Evolutionary conservation across 2,329 filamentous ascomycete species (phyloP).

Genomic region (Fusarium torulosum): DNA sequence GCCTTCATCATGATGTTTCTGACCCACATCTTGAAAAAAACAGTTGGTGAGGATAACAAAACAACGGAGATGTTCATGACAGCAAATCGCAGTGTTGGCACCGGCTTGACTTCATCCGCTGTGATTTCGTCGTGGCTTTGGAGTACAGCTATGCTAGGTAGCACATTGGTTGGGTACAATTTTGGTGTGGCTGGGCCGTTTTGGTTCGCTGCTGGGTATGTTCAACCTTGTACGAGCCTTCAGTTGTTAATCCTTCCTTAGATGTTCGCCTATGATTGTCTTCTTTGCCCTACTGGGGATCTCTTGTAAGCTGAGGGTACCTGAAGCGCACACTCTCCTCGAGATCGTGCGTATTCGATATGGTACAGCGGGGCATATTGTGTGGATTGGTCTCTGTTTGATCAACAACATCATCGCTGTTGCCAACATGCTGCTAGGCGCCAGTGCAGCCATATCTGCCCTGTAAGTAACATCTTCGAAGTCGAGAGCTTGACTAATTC

Average conservation of each 20-base stretch:
- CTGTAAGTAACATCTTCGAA: conserved; percentile 41
- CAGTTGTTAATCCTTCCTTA: accelerated
- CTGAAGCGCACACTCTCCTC: conserved; percentile 66
- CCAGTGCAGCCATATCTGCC: conserved; percentile 52
- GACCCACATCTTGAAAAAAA: conserved; percentile 61
- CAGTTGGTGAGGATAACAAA: conserved; percentile 63
- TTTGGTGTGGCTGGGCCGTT: conserved; percentile 68
- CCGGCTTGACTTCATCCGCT: conserved; percentile 65
- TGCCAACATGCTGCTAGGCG: conserved; percentile 64
- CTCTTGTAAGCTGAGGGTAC: conserved; percentile 64
- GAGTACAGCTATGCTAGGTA: conserved; percentile 65
- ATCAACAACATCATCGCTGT: conserved; percentile 67
- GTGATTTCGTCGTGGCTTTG: conserved; percentile 68
- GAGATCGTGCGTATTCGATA: conserved; percentile 67
- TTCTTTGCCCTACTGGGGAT: conserved; percentile 66
- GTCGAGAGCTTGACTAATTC: accelerated
- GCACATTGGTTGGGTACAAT: conserved; percentile 64
- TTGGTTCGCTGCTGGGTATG: conserved; percentile 66
- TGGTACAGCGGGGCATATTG: conserved; percentile 60
- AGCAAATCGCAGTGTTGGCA: conserved; percentile 63
- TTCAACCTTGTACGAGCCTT: accelerated
- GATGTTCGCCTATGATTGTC: conserved; percentile 66
- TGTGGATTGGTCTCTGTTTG: conserved; percentile 65
- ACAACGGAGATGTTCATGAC: conserved; percentile 70
- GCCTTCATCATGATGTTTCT: conserved; percentile 60